Evolutionary conservation across 139 green algal genomes (phyloP).

Genomic region (Coelastrella sp.): DNA sequence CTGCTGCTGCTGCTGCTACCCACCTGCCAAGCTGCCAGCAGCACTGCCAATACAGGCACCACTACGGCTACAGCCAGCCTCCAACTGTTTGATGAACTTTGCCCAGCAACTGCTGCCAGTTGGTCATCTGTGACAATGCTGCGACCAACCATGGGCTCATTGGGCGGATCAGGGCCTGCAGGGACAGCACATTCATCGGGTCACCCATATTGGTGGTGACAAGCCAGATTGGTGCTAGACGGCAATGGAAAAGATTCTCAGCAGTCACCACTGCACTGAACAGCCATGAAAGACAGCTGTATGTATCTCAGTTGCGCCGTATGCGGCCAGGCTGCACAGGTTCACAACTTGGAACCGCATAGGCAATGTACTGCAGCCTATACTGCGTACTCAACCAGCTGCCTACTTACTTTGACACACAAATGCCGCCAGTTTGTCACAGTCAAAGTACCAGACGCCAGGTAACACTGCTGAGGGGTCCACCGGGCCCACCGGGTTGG

Average conservation of each 20-base stretch:
- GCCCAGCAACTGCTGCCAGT: neutral
- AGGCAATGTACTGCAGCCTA: neutral
- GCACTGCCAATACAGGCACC: conserved; percentile 3
- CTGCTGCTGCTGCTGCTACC: neutral
- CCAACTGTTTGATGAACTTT: neutral
- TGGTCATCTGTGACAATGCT: neutral
- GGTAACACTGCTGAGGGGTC: conserved; percentile 13
- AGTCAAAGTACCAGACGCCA: conserved; percentile 45
- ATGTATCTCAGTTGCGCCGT: too few species aligned
- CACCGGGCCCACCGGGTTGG: neutral
- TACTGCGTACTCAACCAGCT: neutral
- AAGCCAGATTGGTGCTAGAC: too few species aligned
- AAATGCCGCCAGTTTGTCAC: conserved; percentile 16
- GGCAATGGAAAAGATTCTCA: too few species aligned
- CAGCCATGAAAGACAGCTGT: too few species aligned
- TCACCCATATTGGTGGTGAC: too few species aligned
- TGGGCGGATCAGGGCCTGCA: neutral
- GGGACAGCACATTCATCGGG: neutral
- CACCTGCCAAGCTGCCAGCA: neutral
- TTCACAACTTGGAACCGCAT: too few species aligned
- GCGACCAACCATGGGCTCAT: conserved; percentile 6
- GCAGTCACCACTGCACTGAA: too few species aligned
- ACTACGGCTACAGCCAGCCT: conserved; percentile 18
- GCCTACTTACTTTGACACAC: conserved; percentile 39
- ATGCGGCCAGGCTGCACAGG: too few species aligned